These are phyloP conservation scores for Amyloporia xantha DNA, from an alignment of 768 basidiomycete genomes.

Conservation along the genomic window DNA sequence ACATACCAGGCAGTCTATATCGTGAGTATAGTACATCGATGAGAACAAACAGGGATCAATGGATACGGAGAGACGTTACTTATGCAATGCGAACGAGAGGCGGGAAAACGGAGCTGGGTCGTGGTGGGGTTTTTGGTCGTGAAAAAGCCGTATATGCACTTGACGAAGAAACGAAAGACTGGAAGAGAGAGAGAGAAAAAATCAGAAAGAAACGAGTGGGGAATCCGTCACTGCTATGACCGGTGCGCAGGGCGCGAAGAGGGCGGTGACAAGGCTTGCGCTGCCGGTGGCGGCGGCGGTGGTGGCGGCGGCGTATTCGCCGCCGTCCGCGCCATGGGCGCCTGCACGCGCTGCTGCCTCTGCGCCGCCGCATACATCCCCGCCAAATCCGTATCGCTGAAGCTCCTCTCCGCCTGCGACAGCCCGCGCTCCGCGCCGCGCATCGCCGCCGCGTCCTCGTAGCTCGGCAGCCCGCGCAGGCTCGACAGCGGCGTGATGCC, in stretches of 20 bases:
- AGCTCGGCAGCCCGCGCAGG: constrained; percentile 75
- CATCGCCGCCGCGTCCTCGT: constrained; percentile 51
- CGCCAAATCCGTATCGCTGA: constrained; percentile 19
- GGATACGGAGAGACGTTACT: no score
- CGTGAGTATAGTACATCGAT: not conserved
- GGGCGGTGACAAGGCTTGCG: no score
- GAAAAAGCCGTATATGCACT: not conserved
- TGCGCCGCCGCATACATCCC: constrained; percentile 15
- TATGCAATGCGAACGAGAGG: not conserved
- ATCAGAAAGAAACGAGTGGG: not conserved
- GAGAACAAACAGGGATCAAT: not conserved
- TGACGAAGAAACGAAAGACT: not conserved
- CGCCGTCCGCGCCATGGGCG: not conserved
- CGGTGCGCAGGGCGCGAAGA: not conserved
- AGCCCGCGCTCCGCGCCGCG: constrained; percentile 5
- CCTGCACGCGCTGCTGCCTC: not conserved
- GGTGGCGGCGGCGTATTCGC: not conserved
- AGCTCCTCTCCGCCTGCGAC: constrained; percentile 14
- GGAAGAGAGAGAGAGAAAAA: not conserved
- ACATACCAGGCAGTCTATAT: not conserved
- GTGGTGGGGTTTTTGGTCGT: not conserved
- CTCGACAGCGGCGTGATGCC: constrained; percentile 83
- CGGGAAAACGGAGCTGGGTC: not conserved
- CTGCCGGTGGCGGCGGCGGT: not conserved
- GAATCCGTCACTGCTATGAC: no score